Conservation (phyloP, 352 stramenopile species). For the Saprolegnia diclina region DNA sequence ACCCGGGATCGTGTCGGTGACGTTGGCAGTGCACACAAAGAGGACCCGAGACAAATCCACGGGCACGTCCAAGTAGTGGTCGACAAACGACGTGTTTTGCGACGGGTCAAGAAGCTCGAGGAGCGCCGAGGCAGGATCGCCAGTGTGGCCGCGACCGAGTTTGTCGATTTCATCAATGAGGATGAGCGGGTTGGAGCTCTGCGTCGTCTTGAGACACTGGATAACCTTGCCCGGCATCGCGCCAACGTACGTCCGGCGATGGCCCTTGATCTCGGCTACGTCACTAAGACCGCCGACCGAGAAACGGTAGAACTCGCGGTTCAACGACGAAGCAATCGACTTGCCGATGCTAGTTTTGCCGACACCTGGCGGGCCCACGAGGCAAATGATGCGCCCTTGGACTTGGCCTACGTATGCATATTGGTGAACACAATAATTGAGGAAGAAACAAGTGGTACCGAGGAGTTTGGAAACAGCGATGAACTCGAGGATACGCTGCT, state of each 20-base stretch:
- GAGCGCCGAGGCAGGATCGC: conserved; percentile 93
- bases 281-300: conserved; percentile 96
- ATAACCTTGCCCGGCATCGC: conserved; percentile 99
- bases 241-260: conserved; percentile 97
- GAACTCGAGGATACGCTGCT: conserved; percentile 99
- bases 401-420: conserved; percentile 61
- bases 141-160: conserved; percentile 77
- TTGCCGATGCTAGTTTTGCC: conserved; percentile 95
- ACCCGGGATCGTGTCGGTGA: conserved; percentile 94
- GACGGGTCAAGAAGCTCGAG: conserved; percentile 96
- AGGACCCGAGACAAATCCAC: conserved; percentile 96
- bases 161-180: conserved; percentile 97
- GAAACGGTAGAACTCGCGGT: conserved; percentile 98
- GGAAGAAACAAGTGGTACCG: not conserved
- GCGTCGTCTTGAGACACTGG: conserved; percentile 97
- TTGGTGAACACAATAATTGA: not conserved
- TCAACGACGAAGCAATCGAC: conserved; percentile 94
- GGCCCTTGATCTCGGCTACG: conserved; percentile 98
- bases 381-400: conserved; percentile 97
- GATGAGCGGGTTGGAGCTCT: conserved; percentile 96
- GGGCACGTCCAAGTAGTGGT: conserved; percentile 98
- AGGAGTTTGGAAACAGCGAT: conserved; percentile 97
- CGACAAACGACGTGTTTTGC: conserved; percentile 96
- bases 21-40: conserved; percentile 98
- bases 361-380: conserved; percentile 92